Evolutionary conservation across 495 filamentous ascomycete genomes (phyloP).

Genomic region (Penicillium goetzii): DNA sequence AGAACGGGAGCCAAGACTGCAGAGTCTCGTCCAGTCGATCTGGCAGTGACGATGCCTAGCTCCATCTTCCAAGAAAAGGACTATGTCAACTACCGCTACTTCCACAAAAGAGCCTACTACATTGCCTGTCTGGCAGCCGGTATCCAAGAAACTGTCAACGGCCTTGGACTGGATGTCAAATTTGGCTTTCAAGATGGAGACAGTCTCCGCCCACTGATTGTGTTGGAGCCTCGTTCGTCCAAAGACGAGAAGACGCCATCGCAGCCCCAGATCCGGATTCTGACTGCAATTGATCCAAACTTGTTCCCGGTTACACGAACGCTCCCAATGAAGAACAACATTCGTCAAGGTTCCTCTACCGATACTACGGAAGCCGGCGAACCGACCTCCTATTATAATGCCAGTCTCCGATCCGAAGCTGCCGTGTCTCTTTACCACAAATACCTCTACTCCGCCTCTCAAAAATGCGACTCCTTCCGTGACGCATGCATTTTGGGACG

Average conservation of each 20-base stretch:
- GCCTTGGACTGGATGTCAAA: conserved; percentile 55
- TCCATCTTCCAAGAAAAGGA: conserved; percentile 90
- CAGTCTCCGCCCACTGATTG: conserved; percentile 71
- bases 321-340: conserved; percentile 67
- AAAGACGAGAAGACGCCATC: conserved; percentile 35
- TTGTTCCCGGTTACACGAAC: conserved; percentile 72
- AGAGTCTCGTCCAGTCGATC: conserved; percentile 65
- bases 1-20: conserved; percentile 69
- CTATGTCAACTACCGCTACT: conserved; percentile 89
- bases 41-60: conserved; percentile 82
- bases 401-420: conserved; percentile 77
- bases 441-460: conserved; percentile 64
- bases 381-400: conserved; percentile 88
- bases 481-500: conserved; percentile 85
- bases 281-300: conserved; percentile 67
- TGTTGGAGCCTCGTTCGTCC: conserved; percentile 49
- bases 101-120: conserved; percentile 93
- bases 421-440: conserved; percentile 73
- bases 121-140: conserved; percentile 75
- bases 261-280: conserved; percentile 71
- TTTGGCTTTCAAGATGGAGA: conserved; percentile 79
- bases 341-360: conserved; percentile 56
- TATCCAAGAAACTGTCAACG: conserved; percentile 58
- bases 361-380: conserved; percentile 36
- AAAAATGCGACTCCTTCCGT: conserved; percentile 69